phyloP scores from a whole-genome alignment of 2,329 filamentous ascomycete species.

The Phialophora verrucosa region DNA sequence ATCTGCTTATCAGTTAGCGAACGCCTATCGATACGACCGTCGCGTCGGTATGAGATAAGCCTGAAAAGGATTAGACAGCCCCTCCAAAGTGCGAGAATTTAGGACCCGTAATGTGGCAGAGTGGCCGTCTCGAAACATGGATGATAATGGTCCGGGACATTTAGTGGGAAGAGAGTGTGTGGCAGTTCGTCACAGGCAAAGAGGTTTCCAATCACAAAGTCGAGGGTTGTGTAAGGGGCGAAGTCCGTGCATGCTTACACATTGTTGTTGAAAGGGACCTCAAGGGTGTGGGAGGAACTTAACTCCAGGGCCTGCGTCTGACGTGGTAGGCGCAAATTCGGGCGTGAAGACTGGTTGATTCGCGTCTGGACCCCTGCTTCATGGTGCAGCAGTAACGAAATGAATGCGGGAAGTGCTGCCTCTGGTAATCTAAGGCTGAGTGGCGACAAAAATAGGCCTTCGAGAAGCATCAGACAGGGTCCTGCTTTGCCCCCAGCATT shows the following conservation, averaged over 20 bases:
- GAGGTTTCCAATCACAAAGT: not conserved
- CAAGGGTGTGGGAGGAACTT: not conserved
- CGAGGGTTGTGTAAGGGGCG: conserved; percentile 3
- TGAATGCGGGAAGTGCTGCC: not conserved
- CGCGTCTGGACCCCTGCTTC: not conserved
- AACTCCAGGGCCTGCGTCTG: conserved; percentile 17
- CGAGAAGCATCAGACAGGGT: conserved; percentile 13
- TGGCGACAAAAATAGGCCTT: conserved; percentile 35
- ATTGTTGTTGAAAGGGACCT: not conserved
- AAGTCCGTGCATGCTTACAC: conserved; percentile 22
- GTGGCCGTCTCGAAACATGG: not conserved
- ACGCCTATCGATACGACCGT: conserved; percentile 15
- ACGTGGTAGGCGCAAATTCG: conserved; percentile 27
- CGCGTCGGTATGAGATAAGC: conserved; percentile 12
- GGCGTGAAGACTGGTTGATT: conserved; percentile 11
- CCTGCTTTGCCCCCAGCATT: conserved; percentile 1
- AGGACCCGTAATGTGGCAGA: too few species aligned
- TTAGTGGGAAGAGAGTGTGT: not conserved
- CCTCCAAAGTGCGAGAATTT: not conserved
- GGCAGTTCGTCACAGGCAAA: not conserved
- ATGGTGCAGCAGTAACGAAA: conserved; percentile 4
- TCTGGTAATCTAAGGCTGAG: conserved; percentile 19
- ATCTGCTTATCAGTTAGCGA: conserved; percentile 16
- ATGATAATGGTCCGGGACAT: not conserved
- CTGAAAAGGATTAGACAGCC: not conserved